Conservation (phyloP, 208 protist species). For the Wallacemonas sp. region DNA sequence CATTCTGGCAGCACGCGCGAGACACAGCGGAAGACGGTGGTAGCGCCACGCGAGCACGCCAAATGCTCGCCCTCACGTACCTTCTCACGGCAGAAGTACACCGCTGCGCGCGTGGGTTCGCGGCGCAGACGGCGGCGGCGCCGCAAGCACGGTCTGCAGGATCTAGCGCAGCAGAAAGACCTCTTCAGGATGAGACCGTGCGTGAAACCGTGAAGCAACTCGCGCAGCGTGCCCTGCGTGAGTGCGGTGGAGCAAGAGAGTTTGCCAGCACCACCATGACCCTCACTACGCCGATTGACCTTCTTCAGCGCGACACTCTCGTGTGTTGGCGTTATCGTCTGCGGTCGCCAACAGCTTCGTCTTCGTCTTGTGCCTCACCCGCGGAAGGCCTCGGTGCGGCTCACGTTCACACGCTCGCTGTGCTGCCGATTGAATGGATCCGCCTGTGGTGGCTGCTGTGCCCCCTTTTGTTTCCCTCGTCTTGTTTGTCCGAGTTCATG, state of each 20-base stretch:
- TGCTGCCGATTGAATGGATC: slow-evolving; percentile 46
- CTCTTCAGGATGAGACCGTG: too few relatives aligned
- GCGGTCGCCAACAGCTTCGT: not conserved
- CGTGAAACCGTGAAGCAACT: slow-evolving; percentile 32
- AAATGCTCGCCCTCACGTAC: slow-evolving; percentile 47
- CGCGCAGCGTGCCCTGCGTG: slow-evolving; percentile 26
- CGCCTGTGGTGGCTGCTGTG: slow-evolving; percentile 60
- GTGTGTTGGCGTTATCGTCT: slow-evolving; percentile 3
- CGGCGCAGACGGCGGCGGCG: too few relatives aligned
- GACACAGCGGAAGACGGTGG: slow-evolving; percentile 41
- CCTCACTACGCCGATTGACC: not conserved
- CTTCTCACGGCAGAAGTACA: slow-evolving; percentile 40
- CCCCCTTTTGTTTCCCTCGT: slow-evolving; percentile 44
- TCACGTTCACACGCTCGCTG: too few relatives aligned
- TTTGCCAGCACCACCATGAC: slow-evolving; percentile 39
- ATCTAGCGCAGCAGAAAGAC: too few relatives aligned
- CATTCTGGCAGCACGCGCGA: slow-evolving; percentile 20
- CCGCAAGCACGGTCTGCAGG: too few relatives aligned
- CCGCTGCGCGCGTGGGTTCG: not conserved
- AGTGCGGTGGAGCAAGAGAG: slow-evolving; percentile 46
- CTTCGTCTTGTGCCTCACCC: not conserved
- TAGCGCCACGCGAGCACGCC: slow-evolving; percentile 38
- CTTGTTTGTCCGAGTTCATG: slow-evolving; percentile 15
- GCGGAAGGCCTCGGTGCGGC: too few relatives aligned
- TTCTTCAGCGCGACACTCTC: not conserved